phyloP scores from a whole-genome alignment of 139 green algal species.

The Chlamydomonas schloesseri region DNA sequence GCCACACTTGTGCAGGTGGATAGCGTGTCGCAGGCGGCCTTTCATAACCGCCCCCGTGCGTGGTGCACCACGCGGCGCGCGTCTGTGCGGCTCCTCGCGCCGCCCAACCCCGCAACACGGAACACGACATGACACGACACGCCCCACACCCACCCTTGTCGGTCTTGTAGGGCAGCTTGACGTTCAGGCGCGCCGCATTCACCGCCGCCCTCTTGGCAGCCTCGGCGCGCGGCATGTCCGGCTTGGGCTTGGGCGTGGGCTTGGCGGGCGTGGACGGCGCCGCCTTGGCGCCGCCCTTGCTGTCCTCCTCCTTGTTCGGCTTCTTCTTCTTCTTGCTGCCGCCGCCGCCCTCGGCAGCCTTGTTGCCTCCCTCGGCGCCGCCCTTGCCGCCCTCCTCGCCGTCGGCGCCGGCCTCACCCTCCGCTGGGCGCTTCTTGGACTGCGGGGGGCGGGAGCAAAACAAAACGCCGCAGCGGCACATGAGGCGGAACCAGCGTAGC shows the following conservation, averaged over 20 bases:
- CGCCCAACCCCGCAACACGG: too few relatives aligned
- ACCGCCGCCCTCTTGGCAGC: not conserved
- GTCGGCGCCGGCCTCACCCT: not conserved
- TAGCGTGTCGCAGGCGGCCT: too few relatives aligned
- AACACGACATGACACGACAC: too few relatives aligned
- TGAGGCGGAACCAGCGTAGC: too few relatives aligned
- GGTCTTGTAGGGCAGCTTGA: constrained; percentile 19
- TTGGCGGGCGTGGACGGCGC: not conserved
- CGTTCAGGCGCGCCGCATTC: not conserved
- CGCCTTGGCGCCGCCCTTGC: not conserved
- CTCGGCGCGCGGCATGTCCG: not conserved
- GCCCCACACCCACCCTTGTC: constrained; percentile 14
- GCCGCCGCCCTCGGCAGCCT: too few relatives aligned
- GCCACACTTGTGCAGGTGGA: too few relatives aligned
- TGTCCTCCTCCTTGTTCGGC: not conserved
- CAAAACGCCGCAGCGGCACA: too few relatives aligned
- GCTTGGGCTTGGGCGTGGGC: not conserved
- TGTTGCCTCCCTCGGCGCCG: too few relatives aligned
- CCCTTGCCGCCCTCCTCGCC: not conserved
- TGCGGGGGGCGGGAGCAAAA: not conserved
- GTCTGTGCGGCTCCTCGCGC: too few relatives aligned
- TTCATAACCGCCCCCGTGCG: too few relatives aligned
- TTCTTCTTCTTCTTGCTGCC: not conserved
- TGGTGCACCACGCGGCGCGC: too few relatives aligned
- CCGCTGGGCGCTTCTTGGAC: not conserved